Evolutionary conservation across 106 monocot species (phyloP).

Genomic region (Dactylorhiza incarnata): DNA sequence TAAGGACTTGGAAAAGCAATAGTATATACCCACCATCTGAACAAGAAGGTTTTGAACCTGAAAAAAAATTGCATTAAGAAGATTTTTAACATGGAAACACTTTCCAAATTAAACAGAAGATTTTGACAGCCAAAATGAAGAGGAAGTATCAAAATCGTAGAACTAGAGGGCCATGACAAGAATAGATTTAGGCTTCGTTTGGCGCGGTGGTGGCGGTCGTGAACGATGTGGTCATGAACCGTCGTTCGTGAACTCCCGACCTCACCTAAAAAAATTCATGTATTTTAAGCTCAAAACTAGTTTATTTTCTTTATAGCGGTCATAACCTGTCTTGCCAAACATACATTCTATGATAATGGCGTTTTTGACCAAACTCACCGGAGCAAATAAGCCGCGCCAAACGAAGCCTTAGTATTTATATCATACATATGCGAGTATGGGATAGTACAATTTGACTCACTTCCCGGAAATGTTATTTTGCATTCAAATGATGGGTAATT

Average conservation of each 20-base stretch:
- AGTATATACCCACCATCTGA: constrained; percentile 54
- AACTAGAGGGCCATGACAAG: background rate
- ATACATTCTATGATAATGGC: too few species aligned
- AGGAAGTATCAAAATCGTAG: background rate
- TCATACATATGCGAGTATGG: background rate
- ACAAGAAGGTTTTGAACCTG: constrained; percentile 81
- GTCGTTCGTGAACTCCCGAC: too few species aligned
- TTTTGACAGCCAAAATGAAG: background rate
- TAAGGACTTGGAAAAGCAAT: background rate
- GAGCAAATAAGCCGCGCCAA: too few species aligned
- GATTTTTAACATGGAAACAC: background rate
- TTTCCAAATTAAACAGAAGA: background rate
- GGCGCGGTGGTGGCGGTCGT: too few species aligned
- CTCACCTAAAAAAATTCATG: too few species aligned
- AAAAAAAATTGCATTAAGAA: background rate
- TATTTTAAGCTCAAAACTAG: too few species aligned
- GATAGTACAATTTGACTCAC: background rate
- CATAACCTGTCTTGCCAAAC: too few species aligned
- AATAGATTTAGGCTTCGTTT: too few species aligned
- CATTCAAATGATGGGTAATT: background rate
- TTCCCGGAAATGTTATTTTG: background rate
- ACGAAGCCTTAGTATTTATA: too few species aligned
- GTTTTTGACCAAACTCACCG: too few species aligned
- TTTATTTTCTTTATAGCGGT: too few species aligned
- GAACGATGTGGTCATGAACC: too few species aligned